A percentile compares a stretch with the other conserved stretches of the same genome.
Evolutionary conservation across 2,329 filamentous ascomycete species (phyloP).

Genomic region (Colletotrichum kahawae): DNA sequence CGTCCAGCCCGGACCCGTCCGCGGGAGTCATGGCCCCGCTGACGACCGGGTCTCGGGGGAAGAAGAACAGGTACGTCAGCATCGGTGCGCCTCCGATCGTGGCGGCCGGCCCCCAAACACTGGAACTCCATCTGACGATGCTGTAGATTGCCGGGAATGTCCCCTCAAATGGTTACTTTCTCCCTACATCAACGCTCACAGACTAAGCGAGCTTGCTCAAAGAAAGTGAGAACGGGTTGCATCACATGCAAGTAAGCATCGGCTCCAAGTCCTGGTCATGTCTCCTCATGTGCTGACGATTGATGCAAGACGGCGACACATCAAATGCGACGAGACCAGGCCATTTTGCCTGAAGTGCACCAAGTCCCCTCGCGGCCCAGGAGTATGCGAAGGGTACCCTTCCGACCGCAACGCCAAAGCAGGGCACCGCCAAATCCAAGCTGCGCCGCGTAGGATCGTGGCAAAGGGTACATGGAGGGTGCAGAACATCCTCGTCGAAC

Average conservation of each 20-base stretch:
- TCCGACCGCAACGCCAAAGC: background rate
- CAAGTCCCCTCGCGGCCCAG: slow-evolving; percentile 45
- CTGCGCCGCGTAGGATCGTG: background rate
- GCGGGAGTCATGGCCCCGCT: background rate
- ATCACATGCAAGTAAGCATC: slow-evolving; percentile 23
- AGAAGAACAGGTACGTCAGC: background rate
- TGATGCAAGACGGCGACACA: slow-evolving; percentile 33
- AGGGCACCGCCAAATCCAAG: background rate
- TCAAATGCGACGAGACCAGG: slow-evolving; percentile 48
- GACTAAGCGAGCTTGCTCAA: background rate
- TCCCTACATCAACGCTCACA: background rate
- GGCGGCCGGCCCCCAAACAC: too few species aligned
- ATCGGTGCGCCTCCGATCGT: background rate
- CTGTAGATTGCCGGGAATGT: background rate
- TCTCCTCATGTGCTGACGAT: background rate
- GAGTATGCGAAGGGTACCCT: slow-evolving; percentile 29
- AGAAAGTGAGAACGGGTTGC: slow-evolving; percentile 19
- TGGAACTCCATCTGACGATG: background rate
- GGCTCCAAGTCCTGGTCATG: background rate
- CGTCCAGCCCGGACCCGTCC: background rate
- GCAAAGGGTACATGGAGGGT: background rate
- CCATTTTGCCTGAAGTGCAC: slow-evolving; percentile 46
- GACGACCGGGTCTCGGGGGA: background rate
- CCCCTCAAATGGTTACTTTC: slow-evolving; percentile 4
- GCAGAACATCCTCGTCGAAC: slow-evolving; percentile 32